phyloP scores from a whole-genome alignment of 495 filamentous ascomycete species.

The Aspergillus homomorphus region DNA sequence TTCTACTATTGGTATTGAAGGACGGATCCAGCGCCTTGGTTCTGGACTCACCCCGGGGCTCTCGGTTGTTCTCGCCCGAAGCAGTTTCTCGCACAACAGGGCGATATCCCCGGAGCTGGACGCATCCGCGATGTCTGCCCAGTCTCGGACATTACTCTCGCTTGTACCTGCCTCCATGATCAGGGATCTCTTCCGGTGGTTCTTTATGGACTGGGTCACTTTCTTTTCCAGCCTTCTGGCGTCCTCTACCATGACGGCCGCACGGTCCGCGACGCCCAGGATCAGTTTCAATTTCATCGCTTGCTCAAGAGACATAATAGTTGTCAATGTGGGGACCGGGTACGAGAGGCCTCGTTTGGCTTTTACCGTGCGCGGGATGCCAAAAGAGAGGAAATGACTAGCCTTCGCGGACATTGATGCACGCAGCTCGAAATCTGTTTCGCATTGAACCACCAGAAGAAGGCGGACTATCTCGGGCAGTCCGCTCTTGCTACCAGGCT shows the following conservation, averaged over 20 bases:
- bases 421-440: background rate
- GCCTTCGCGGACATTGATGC: slow-evolving; percentile 2
- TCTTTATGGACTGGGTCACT: background rate
- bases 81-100: slow-evolving; percentile 5
- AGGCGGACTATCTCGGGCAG: slow-evolving; percentile 9
- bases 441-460: slow-evolving; percentile 5
- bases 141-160: background rate
- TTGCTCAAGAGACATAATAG: background rate
- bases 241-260: background rate
- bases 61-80: background rate
- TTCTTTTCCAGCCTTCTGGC: background rate
- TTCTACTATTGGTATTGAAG: background rate
- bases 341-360: background rate
- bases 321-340: background rate
- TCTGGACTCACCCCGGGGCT: background rate
- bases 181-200: slow-evolving; percentile 2
- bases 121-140: slow-evolving; percentile 3
- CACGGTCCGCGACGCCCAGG: slow-evolving; percentile 8
- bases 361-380: slow-evolving; percentile 3
- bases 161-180: background rate
- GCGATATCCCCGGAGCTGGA: background rate
- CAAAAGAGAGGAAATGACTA: slow-evolving; percentile 5
- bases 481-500: slow-evolving; percentile 8
- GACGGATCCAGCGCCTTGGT: background rate
- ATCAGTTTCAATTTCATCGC: background rate